phyloP scores from a whole-genome alignment of 192 early-diverging fungal species.

The Coemansia asiatica region DNA sequence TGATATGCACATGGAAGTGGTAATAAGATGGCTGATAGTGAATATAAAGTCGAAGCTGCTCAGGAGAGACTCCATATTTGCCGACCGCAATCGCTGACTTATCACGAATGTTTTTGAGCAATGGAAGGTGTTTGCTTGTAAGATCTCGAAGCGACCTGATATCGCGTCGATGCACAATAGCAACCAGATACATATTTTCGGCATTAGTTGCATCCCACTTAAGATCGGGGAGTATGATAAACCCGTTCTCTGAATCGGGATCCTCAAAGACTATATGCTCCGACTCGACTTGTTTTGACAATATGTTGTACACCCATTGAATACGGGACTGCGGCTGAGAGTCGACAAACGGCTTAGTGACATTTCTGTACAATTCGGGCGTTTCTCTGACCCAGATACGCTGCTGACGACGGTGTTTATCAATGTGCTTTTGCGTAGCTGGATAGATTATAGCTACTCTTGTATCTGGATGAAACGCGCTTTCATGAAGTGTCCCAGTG shows the following conservation, averaged over 20 bases:
- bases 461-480: conserved; percentile 53
- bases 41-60: conserved; percentile 69
- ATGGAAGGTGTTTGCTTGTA: conserved; percentile 55
- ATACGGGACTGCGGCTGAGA: conserved; percentile 59
- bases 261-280: conserved; percentile 67
- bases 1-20: conserved; percentile 80
- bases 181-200: conserved; percentile 67
- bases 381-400: conserved; percentile 66
- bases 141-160: conserved; percentile 68
- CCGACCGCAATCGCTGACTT: conserved; percentile 54
- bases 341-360: conserved; percentile 65
- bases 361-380: conserved; percentile 56
- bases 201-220: conserved; percentile 72
- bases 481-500: conserved; percentile 42
- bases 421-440: conserved; percentile 68
- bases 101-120: conserved; percentile 65
- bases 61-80: conserved; percentile 49
- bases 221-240: conserved; percentile 75
- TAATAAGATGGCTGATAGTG: conserved; percentile 86
- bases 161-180: conserved; percentile 59
- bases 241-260: conserved; percentile 61
- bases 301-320: conserved; percentile 80
- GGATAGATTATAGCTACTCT: conserved; percentile 65
- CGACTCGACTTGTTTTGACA: conserved; percentile 62
- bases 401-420: conserved; percentile 67